Percentiles rank a stretch among this genome's conserved stretches.
Conservation (phyloP, 1,139 yeast species). For the Diutina sp. region DNA sequence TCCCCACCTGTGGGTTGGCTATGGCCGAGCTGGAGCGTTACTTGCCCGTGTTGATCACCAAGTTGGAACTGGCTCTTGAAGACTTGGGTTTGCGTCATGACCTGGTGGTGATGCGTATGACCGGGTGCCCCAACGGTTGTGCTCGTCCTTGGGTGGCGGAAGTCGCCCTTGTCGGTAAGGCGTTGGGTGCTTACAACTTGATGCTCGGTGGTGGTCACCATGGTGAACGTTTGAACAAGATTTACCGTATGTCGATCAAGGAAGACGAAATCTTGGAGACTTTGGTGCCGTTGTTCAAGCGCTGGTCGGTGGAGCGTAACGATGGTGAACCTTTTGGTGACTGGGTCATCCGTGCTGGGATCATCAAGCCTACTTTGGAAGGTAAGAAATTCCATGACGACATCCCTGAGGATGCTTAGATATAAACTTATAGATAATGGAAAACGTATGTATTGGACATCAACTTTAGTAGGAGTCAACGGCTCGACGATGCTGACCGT, state of each 20-base stretch:
- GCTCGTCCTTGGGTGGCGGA: conserved; percentile 98
- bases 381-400: conserved; percentile 95
- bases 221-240: conserved; percentile 87
- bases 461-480: no score
- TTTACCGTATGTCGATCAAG: conserved; percentile 77
- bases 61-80: conserved; percentile 75
- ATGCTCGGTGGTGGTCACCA: conserved; percentile 95
- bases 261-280: conserved; percentile 77
- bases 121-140: conserved; percentile 99
- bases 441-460: neutral
- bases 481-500: no score
- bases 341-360: conserved; percentile 73
- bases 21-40: conserved; percentile 98
- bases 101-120: conserved; percentile 94
- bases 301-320: conserved; percentile 85
- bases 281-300: conserved; percentile 77
- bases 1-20: conserved; percentile 98
- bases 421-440: neutral
- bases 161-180: conserved; percentile 91
- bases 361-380: conserved; percentile 77
- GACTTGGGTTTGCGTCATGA: conserved; percentile 92
- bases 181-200: conserved; percentile 83
- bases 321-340: conserved; percentile 96
- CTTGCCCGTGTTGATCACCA: conserved; percentile 69
- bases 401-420: conserved; percentile 63